A percentile compares a stretch with the other conserved stretches of the same genome.
Evolutionary conservation across 2,329 filamentous ascomycete species (phyloP).

Genomic region (Gnomoniopsis sp.): DNA sequence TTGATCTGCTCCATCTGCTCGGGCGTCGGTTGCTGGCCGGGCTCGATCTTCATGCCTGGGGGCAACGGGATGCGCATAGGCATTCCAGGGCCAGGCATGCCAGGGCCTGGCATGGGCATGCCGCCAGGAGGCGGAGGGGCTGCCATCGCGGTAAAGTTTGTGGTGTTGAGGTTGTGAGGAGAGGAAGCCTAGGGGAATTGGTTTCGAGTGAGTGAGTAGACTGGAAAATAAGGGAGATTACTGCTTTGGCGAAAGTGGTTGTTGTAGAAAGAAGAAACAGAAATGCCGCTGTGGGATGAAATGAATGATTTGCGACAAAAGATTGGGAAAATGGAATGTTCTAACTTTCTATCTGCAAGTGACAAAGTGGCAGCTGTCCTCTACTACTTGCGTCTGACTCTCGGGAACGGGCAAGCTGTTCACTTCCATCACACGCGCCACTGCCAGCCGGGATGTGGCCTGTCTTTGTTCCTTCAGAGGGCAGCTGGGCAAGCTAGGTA

Average conservation of each 20-base stretch:
- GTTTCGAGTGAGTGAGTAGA: no score
- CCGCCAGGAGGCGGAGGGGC: constrained; percentile 13
- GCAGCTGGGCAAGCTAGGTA: no score
- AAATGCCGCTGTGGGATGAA: not conserved
- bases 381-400: not conserved
- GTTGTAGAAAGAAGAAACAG: not conserved
- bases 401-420: constrained; percentile 17
- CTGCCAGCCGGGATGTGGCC: constrained; percentile 3
- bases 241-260: not conserved
- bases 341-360: not conserved
- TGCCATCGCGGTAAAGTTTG: constrained; percentile 1
- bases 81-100: constrained; percentile 2
- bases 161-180: not conserved
- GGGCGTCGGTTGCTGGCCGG: constrained; percentile 45
- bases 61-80: constrained; percentile 18
- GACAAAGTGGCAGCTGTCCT: constrained; percentile 13
- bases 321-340: not conserved
- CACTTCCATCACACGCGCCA: constrained; percentile 8
- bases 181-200: no score
- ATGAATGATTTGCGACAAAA: not conserved
- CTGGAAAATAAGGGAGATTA: no score
- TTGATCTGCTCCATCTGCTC: constrained; percentile 73
- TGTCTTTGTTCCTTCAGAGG: constrained; percentile 4
- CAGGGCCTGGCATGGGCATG: constrained; percentile 13
- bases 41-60: constrained; percentile 25